Conservation (phyloP, 495 filamentous ascomycete species). For the Penicillium longicatenatum region DNA sequence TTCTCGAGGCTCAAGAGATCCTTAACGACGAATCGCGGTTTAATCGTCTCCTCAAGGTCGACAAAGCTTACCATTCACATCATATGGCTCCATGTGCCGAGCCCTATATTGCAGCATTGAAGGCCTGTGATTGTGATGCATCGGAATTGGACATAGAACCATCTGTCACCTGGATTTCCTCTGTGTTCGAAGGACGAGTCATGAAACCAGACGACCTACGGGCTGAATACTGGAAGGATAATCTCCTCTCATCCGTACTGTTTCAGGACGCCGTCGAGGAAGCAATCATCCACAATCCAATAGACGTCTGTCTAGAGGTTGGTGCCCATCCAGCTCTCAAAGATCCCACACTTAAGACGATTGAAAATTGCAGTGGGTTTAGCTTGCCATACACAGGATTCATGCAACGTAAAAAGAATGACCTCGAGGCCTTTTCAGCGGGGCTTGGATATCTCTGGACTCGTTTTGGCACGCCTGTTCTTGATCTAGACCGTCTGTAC, state of each 20-base stretch:
- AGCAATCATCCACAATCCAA: neutral
- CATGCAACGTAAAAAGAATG: constrained; percentile 36
- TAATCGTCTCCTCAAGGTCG: constrained; percentile 42
- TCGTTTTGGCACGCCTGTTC: constrained; percentile 2
- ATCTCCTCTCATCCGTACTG: constrained; percentile 4
- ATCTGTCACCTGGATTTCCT: constrained; percentile 7
- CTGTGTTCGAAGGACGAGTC: constrained; percentile 10
- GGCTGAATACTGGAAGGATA: constrained; percentile 14
- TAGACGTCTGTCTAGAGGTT: constrained; percentile 44
- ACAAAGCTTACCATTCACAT: constrained; percentile 34
- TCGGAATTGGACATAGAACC: neutral
- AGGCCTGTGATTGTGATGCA: constrained; percentile 11
- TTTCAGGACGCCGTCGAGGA: constrained; percentile 11
- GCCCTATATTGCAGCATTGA: constrained; percentile 39
- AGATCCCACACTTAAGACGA: constrained; percentile 31
- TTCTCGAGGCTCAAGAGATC: constrained; percentile 22
- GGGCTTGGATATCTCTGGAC: constrained; percentile 52
- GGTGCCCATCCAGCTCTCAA: constrained; percentile 54
- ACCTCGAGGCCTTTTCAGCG: constrained; percentile 38
- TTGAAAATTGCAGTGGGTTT: constrained; percentile 8
- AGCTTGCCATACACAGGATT: constrained; percentile 40
- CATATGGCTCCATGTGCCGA: constrained; percentile 38
- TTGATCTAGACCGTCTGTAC: neutral
- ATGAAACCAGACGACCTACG: constrained; percentile 2
- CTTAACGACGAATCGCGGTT: constrained; percentile 26